Evolutionary conservation across 768 basidiomycete species (phyloP), one percentile per base, ranked within the genome.

Genomic region (Hebeloma cylindrosporum): DNA sequence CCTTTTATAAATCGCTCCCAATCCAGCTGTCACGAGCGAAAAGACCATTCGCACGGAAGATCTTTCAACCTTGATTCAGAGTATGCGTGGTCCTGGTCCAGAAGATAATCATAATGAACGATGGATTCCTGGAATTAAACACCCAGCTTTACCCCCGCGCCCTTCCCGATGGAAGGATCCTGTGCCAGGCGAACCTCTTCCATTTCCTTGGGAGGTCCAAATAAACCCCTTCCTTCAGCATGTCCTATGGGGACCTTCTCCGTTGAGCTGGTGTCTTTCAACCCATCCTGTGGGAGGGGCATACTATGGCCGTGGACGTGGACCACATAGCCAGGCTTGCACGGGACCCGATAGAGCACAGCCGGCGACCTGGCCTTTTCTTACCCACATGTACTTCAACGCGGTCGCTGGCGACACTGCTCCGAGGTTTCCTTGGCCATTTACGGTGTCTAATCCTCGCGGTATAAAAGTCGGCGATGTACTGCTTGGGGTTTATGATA

Each of bases 351-450:
- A 77, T 49, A 54, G 62, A 35, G 64, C 73, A n/a, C 79, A 84
- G 57, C 80, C 82, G 0, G 83, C 82, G n/a, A 82, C 83, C 6
- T 74, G 63, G 56, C 83, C 83, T 0, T 74, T 81, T 46, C 62
- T 82, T 33, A 75, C 76, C 6, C 69, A 74, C 45, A 72, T 85
- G 72, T 71, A 69, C 51, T 74, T 85, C 60, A 70, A 67, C 45
- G 70, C 62, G 3, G 65, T 83, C 17, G 78, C 74, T 14, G 78
- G 76, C 37, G 77, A 80, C 50, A 63, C 72, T 1, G 65, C 69
- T n/a, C 63, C 67, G 0, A 59, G 51, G 9, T 78, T 79, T 55
- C 74, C 69, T 11, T 83, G 82, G 83, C 77, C 79, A 7, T 66
- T 82, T 40, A 74, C 71, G 47, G 71, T 78, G 6, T 45, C 56